Evolutionary conservation across 129 eudicot species (phyloP), one percentile per base, ranked within the genome.

Genomic region (Smallanthus sonchifolius): DNA sequence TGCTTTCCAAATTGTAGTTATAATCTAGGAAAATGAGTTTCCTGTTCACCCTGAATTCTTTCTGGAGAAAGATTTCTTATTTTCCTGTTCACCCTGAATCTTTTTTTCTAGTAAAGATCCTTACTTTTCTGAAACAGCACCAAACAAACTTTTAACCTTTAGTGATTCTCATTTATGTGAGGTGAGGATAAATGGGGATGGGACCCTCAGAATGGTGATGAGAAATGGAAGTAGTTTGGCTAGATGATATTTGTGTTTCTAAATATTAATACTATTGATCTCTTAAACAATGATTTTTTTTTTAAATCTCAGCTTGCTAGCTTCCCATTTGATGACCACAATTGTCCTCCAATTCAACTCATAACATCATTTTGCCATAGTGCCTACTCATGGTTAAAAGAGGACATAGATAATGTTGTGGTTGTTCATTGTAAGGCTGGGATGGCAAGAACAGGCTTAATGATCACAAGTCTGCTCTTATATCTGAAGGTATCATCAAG

Each of bases 401-500:
- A 90, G 84, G 98, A 94, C 81, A 94, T 94, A 69, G 97, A 94
- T 34, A 90, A 94, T 83, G 96, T 94, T 72, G 97, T 94, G 71
- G 98, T 91, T 40, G 98, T 94, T 77, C 98, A 94, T 69, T 94
- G 98, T 81, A 94, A 94, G 82, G 98, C 98, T 32, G 98, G 98
- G 76, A 94, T 94, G 98, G 98, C 98, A 60, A 88, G 97, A 83
- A 94, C 98, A 0, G 98, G 98, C 13, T 82, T 94, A 80, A 94
- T 94, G 98, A 94, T 94, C 59, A 88, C 98, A 62, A 94, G 98
- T 78, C 90, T 94, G 80, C 96, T 94, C 74, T 69, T 94, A 61
- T 90, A 88, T 68, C 80, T 94, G 30, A 94, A 94, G 96, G 98
- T 94, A 69, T 70, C 65, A 38, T 47, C 37, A 34, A 34, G 44